Evolutionary conservation across 2,329 filamentous ascomycete species (phyloP).

Genomic region (Aureobasidium melanogenum): DNA sequence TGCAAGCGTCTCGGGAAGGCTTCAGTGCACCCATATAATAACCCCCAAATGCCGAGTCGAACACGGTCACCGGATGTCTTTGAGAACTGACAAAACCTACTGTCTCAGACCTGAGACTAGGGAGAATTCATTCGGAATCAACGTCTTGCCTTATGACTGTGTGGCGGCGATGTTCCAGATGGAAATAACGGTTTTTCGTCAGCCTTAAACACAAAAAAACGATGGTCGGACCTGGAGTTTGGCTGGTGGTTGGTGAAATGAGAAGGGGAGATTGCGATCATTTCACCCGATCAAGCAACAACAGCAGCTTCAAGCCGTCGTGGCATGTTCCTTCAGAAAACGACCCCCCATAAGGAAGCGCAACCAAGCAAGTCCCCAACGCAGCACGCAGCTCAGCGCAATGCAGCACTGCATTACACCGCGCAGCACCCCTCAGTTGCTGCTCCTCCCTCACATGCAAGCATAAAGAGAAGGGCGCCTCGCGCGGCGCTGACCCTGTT

Average conservation of each 20-base stretch:
- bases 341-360: not conserved
- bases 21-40: constrained; percentile 13
- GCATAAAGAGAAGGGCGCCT: not conserved
- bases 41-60: constrained; percentile 6
- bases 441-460: constrained; percentile 10
- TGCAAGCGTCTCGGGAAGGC: constrained; percentile 13
- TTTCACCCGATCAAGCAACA: constrained; percentile 2
- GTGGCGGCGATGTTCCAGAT: constrained; percentile 13
- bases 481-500: not conserved
- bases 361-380: not conserved
- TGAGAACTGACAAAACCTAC: constrained; percentile 10
- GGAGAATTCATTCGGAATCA: constrained; percentile 5
- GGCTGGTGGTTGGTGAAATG: constrained; percentile 13
- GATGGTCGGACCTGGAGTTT: constrained; percentile 11
- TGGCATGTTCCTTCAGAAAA: constrained; percentile 4
- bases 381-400: not conserved
- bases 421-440: not conserved
- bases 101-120: constrained; percentile 13
- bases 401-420: not conserved
- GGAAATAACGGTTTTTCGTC: constrained; percentile 12
- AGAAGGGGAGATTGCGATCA: constrained; percentile 13
- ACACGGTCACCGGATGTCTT: constrained; percentile 7
- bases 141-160: constrained; percentile 12
- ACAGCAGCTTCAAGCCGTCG: constrained; percentile 4
- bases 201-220: constrained; percentile 13